Conservation (phyloP, 2,329 filamentous ascomycete species). For the Kalmusia sp. region DNA sequence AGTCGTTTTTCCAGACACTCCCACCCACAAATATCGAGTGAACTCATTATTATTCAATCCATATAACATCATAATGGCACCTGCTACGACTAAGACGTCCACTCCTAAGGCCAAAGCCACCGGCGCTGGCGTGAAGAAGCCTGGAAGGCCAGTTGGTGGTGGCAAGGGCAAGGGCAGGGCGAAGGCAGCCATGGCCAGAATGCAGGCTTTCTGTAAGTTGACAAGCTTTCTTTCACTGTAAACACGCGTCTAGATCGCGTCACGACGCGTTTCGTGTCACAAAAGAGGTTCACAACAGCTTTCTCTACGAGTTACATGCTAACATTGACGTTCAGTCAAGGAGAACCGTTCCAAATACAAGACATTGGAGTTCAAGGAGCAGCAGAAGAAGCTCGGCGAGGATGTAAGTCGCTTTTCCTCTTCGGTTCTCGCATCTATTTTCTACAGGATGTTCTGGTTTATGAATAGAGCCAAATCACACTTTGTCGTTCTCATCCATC, state of each 20-base stretch:
- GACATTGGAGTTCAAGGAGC: constrained; percentile 40
- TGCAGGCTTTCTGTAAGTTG: constrained; percentile 46
- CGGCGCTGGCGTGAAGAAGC: constrained; percentile 38
- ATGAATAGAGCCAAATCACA: neutral
- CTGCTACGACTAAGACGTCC: constrained; percentile 31
- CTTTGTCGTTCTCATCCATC: neutral
- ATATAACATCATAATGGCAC: constrained; percentile 28
- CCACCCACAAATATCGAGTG: neutral
- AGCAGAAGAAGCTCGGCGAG: constrained; percentile 46
- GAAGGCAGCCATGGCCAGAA: constrained; percentile 39
- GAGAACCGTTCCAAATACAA: constrained; percentile 44
- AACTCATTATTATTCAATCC: constrained; percentile 1
- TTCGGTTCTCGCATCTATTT: neutral
- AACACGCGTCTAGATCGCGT: constrained; percentile 25
- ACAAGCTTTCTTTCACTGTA: neutral
- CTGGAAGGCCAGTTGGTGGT: constrained; percentile 17
- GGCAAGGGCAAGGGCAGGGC: constrained; percentile 33
- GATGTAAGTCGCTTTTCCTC: constrained; percentile 29
- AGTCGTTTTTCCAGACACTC: neutral
- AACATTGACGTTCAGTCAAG: constrained; percentile 36
- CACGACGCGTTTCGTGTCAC: constrained; percentile 19
- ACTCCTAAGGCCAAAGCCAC: constrained; percentile 30
- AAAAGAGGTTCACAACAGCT: neutral
- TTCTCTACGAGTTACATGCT: constrained; percentile 12
- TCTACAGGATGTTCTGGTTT: neutral